Conservation (phyloP, 371 early-diverging fungal species). For the Mucor sp. region DNA sequence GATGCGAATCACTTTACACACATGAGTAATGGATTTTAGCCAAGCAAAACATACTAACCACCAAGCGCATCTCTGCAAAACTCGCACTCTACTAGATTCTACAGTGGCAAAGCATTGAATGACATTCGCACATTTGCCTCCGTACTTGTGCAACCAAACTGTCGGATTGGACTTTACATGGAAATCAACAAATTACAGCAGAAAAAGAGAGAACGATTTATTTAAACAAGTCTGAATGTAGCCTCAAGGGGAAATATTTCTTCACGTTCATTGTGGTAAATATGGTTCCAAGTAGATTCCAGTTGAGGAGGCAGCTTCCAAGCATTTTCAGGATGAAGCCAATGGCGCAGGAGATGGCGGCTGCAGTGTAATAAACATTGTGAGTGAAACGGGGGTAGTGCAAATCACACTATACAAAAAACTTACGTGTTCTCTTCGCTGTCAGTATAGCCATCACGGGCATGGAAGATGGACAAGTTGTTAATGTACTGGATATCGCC, state of each 20-base stretch:
- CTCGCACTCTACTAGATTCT: background rate
- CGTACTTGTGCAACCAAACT: background rate
- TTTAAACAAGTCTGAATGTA: conserved; percentile 20
- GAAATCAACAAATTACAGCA: background rate
- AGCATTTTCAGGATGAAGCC: conserved; percentile 35
- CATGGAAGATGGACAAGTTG: conserved; percentile 37
- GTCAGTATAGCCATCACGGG: conserved; percentile 31
- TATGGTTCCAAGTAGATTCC: conserved; percentile 22
- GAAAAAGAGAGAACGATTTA: background rate
- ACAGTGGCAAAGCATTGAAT: background rate
- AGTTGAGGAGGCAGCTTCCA: conserved; percentile 33
- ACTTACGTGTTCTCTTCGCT: conserved; percentile 29
- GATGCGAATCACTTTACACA: too few species aligned
- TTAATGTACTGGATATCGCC: conserved; percentile 39
- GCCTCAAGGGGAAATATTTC: conserved; percentile 34
- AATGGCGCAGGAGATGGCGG: conserved; percentile 37
- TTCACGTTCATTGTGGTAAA: conserved; percentile 26
- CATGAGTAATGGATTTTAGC: too few species aligned
- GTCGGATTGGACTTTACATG: background rate
- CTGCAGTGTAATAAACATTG: background rate
- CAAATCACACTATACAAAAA: background rate
- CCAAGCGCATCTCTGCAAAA: background rate
- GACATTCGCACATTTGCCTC: background rate
- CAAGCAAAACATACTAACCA: too few species aligned
- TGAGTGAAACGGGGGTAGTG: too few species aligned